These are phyloP conservation scores for Trichoderma simmonsii DNA, from an alignment of 2,329 filamentous ascomycete genomes.

Conservation along the genomic window DNA sequence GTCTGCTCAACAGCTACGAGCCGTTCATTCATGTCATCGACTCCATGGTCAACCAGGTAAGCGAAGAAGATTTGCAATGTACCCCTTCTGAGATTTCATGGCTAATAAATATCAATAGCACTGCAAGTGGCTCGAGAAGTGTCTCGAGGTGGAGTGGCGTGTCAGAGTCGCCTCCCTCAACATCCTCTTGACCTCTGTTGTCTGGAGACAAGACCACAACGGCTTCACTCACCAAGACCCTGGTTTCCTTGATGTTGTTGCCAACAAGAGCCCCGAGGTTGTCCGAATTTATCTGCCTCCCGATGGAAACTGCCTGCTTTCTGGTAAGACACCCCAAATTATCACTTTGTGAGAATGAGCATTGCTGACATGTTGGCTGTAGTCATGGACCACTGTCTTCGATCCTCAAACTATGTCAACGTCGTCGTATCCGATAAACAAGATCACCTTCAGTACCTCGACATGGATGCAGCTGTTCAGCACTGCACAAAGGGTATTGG, in stretches of 20 bases:
- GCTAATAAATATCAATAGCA: slow-evolving; percentile 43
- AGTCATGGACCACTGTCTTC: slow-evolving; percentile 72
- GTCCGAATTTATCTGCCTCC: slow-evolving; percentile 79
- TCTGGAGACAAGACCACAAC: slow-evolving; percentile 82
- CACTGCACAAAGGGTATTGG: slow-evolving; percentile 78
- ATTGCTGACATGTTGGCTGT: background rate
- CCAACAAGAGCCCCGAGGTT: slow-evolving; percentile 76
- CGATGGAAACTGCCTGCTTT: slow-evolving; percentile 74
- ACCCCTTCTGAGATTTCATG: background rate
- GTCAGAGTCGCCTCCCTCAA: slow-evolving; percentile 71
- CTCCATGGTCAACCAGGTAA: slow-evolving; percentile 75
- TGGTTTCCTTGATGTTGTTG: slow-evolving; percentile 74
- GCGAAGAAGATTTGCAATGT: slow-evolving; percentile 1
- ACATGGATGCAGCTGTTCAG: slow-evolving; percentile 67
- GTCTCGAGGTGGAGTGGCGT: slow-evolving; percentile 74
- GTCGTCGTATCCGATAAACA: slow-evolving; percentile 79
- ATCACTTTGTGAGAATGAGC: background rate
- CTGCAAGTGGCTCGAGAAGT: slow-evolving; percentile 83
- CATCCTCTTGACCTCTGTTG: slow-evolving; percentile 73
- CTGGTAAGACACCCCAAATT: slow-evolving; percentile 33
- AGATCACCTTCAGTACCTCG: slow-evolving; percentile 71
- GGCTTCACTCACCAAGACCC: slow-evolving; percentile 81
- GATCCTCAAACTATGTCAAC: slow-evolving; percentile 75
- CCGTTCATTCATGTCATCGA: slow-evolving; percentile 81
- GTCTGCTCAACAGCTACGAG: slow-evolving; percentile 77